Conservation (phyloP, 441 rosid genomes). For the Viola pubescens region DNA sequence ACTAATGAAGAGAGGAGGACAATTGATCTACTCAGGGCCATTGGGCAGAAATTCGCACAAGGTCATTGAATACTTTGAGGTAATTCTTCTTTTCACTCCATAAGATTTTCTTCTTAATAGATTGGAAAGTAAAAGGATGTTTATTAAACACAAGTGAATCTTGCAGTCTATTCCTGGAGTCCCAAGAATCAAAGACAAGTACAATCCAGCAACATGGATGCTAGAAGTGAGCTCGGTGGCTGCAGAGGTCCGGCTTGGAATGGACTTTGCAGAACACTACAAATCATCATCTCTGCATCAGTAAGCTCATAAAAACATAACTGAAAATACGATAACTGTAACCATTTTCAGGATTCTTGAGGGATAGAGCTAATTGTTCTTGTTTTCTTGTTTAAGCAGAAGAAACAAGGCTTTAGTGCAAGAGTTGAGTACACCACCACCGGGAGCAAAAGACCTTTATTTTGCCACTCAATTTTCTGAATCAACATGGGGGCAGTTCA, state of each 20-base stretch:
- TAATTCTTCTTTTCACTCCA: slow-evolving; percentile 1
- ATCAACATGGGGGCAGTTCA: slow-evolving; percentile 32
- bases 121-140: neutral
- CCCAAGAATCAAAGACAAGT: slow-evolving; percentile 16
- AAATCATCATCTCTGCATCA: slow-evolving; percentile 14
- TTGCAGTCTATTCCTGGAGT: slow-evolving; percentile 21
- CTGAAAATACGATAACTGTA: too few species aligned
- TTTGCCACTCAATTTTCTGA: slow-evolving; percentile 47
- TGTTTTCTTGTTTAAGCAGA: slow-evolving; percentile 26
- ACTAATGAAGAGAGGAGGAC: slow-evolving; percentile 54
- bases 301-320: slow-evolving; percentile 2
- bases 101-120: neutral
- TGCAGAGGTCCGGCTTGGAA: slow-evolving; percentile 17
- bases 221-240: slow-evolving; percentile 23
- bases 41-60: slow-evolving; percentile 45
- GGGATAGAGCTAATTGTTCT: too few species aligned
- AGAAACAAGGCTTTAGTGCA: slow-evolving; percentile 60
- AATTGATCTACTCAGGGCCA: slow-evolving; percentile 51
- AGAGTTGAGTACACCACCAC: slow-evolving; percentile 54
- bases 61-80: slow-evolving; percentile 59
- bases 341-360: too few species aligned
- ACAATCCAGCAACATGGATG: slow-evolving; percentile 32
- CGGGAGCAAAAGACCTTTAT: slow-evolving; percentile 40
- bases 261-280: slow-evolving; percentile 18
- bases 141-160: neutral